Evolutionary conservation across 2,329 filamentous ascomycete genomes (phyloP).

Genomic region (Cladobotryum protrusum): DNA sequence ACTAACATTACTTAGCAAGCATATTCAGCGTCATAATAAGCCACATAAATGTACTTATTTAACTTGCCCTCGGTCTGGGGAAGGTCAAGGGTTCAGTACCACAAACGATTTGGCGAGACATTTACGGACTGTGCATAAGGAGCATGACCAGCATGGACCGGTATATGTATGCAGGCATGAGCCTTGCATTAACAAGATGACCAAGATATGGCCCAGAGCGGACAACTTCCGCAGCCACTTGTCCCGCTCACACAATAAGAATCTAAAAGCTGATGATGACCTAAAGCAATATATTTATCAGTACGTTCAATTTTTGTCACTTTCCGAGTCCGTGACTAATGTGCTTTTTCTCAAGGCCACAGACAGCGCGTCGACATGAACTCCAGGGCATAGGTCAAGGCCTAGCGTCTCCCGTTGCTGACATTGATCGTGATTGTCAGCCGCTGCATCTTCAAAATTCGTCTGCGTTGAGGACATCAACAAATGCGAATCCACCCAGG

Average conservation of each 20-base stretch:
- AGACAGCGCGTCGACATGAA: background rate
- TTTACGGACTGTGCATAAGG: slow-evolving; percentile 61
- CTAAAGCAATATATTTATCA: slow-evolving; percentile 29
- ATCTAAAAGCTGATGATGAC: slow-evolving; percentile 32
- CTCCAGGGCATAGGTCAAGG: slow-evolving; percentile 15
- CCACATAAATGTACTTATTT: slow-evolving; percentile 54
- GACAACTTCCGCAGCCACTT: slow-evolving; percentile 88
- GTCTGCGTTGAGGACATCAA: slow-evolving; percentile 1
- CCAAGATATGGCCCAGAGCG: slow-evolving; percentile 70
- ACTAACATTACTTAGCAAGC: slow-evolving; percentile 55
- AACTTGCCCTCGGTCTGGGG: slow-evolving; percentile 47
- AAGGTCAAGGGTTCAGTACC: slow-evolving; percentile 71
- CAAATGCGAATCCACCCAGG: background rate
- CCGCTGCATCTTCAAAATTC: slow-evolving; percentile 14
- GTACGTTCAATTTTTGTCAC: slow-evolving; percentile 7
- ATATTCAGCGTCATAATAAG: slow-evolving; percentile 63
- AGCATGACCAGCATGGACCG: slow-evolving; percentile 29
- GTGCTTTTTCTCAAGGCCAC: background rate
- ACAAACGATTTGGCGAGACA: slow-evolving; percentile 78
- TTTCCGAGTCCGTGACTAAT: background rate
- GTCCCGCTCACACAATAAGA: slow-evolving; percentile 53
- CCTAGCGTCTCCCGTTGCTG: slow-evolving; percentile 21
- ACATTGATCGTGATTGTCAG: slow-evolving; percentile 14
- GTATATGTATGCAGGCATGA: slow-evolving; percentile 22
- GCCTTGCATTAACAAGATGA: slow-evolving; percentile 18